These are phyloP conservation scores for Phaeosphaeria sp. DNA, from an alignment of 2,329 filamentous ascomycete species.

Conservation along the genomic window DNA sequence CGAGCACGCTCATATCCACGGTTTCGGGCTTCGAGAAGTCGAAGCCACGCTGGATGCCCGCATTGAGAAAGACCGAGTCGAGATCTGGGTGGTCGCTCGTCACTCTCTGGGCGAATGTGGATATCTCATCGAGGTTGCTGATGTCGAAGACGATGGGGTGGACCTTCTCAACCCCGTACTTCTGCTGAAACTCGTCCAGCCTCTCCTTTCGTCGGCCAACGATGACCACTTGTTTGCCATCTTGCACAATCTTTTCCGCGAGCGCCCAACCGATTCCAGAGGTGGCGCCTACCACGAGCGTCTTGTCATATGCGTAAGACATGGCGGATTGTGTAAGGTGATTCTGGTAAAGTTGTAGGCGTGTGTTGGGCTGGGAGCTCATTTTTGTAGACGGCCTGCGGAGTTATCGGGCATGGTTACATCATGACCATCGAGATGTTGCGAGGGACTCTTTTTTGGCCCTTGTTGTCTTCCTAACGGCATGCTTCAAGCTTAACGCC, in stretches of 20 bases:
- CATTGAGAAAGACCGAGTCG: conserved; percentile 61
- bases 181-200: conserved; percentile 56
- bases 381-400: neutral
- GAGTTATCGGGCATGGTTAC: neutral
- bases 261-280: conserved; percentile 60
- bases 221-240: conserved; percentile 57
- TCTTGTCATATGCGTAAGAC: conserved; percentile 59
- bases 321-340: conserved; percentile 34
- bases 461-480: neutral
- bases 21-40: conserved; percentile 58
- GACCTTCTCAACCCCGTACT: conserved; percentile 56
- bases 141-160: conserved; percentile 59
- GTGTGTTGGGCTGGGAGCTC: neutral
- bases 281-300: conserved; percentile 62
- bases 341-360: neutral
- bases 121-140: conserved; percentile 56
- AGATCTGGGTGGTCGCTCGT: conserved; percentile 57
- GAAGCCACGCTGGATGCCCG: conserved; percentile 60
- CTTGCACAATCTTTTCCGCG: conserved; percentile 56
- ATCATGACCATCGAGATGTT: neutral
- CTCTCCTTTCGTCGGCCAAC: conserved; percentile 61
- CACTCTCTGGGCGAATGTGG: conserved; percentile 52
- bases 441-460: neutral
- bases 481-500: neutral
- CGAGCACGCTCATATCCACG: conserved; percentile 53